phyloP scores from a whole-genome alignment of 179 eudicot species.

The Silene vulgaris region DNA sequence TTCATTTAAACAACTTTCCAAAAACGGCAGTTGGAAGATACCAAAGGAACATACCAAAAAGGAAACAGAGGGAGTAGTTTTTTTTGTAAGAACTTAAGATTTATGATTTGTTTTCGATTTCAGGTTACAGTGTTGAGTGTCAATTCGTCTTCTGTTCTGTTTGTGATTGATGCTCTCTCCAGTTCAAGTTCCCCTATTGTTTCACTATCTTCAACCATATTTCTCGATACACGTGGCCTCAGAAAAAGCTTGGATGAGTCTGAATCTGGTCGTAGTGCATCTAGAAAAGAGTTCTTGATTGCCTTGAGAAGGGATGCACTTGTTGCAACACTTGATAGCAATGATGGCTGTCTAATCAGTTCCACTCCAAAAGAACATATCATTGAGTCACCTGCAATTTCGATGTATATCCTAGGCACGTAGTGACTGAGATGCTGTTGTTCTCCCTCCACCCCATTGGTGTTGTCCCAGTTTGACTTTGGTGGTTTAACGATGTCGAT shows the following conservation, averaged over 20 bases:
- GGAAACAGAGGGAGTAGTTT: background rate
- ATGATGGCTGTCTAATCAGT: constrained; percentile 43
- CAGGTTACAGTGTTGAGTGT: constrained; percentile 76
- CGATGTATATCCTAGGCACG: constrained; percentile 72
- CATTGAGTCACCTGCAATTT: constrained; percentile 53
- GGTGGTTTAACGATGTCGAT: background rate
- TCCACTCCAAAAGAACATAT: constrained; percentile 38
- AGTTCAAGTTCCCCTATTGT: constrained; percentile 43
- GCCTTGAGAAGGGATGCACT: constrained; percentile 49
- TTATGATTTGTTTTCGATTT: constrained; percentile 26
- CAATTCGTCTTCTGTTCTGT: constrained; percentile 44
- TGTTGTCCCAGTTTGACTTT: background rate
- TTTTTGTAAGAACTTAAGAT: constrained; percentile 10
- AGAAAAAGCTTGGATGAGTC: constrained; percentile 33
- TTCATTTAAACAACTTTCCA: background rate
- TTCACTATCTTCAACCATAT: constrained; percentile 41
- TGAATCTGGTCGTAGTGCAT: constrained; percentile 31
- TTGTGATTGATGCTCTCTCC: constrained; percentile 40
- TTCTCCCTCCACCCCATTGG: background rate
- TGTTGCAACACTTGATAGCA: constrained; percentile 44
- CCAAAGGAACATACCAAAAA: background rate
- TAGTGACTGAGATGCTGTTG: constrained; percentile 17
- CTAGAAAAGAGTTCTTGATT: constrained; percentile 42
- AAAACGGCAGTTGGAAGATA: background rate
- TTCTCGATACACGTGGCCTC: constrained; percentile 27